A percentile compares a stretch with the other conserved stretches of the same genome.
phyloP scores from a whole-genome alignment of 2,329 filamentous ascomycete genomes.

The Remersonia thermophila region DNA sequence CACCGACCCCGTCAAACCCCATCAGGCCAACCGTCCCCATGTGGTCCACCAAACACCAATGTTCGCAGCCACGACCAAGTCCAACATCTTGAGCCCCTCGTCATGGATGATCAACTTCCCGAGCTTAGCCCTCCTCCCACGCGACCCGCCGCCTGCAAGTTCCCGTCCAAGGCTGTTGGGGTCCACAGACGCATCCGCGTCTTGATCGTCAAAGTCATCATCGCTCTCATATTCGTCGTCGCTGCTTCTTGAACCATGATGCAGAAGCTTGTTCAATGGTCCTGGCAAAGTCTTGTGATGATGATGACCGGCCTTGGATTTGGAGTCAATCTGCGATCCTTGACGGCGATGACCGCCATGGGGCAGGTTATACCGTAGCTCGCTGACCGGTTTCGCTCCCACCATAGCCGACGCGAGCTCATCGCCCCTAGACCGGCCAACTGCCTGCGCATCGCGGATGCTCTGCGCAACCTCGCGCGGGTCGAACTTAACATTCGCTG shows the following conservation, averaged over 20 bases:
- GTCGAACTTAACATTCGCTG: constrained; percentile 29
- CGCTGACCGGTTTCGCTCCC: constrained; percentile 50
- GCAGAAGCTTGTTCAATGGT: constrained; percentile 31
- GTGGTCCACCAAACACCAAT: constrained; percentile 89
- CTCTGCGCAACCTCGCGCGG: constrained; percentile 29
- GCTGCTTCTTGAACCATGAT: constrained; percentile 17
- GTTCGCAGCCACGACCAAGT: constrained; percentile 81
- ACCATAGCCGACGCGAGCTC: constrained; percentile 20
- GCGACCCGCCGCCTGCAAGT: constrained; percentile 71
- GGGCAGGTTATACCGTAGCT: constrained; percentile 82
- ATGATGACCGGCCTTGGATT: constrained; percentile 13
- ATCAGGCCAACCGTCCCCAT: constrained; percentile 45
- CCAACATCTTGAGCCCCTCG: constrained; percentile 90
- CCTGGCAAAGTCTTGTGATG: too few relatives aligned
- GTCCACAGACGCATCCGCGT: background rate
- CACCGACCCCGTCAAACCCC: too few relatives aligned
- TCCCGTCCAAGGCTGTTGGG: constrained; percentile 58
- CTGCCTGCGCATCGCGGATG: constrained; percentile 20
- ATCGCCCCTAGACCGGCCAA: constrained; percentile 18
- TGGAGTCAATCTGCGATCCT: constrained; percentile 29
- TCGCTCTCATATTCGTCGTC: constrained; percentile 4
- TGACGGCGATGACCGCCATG: constrained; percentile 27
- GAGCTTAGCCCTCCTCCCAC: constrained; percentile 79
- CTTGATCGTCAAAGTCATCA: constrained; percentile 22
- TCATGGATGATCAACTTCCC: constrained; percentile 85